Evolutionary conservation across 225 moss, liverwort and hornwort species (phyloP).

Genomic region (Anthoceros angustus): DNA sequence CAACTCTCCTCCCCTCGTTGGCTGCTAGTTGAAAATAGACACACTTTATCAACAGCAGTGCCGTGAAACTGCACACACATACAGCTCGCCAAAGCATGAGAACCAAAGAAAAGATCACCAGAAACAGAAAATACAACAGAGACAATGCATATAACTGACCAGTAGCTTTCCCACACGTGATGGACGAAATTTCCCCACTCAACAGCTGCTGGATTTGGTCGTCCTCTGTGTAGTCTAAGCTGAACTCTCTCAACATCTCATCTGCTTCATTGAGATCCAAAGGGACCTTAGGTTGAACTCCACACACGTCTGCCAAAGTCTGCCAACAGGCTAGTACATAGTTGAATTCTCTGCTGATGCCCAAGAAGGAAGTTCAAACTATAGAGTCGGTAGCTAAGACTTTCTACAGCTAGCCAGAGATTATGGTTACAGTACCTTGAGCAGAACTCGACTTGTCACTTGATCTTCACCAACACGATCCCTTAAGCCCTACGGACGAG

Average conservation of each 20-base stretch:
- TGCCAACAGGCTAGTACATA: slow-evolving; percentile 16
- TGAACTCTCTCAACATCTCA: slow-evolving; percentile 29
- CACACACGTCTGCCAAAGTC: slow-evolving; percentile 61
- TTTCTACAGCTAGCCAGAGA: not conserved
- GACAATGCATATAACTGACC: slow-evolving; percentile 13
- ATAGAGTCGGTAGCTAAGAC: no score
- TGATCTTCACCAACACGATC: slow-evolving; percentile 72
- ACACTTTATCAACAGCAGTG: not conserved
- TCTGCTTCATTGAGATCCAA: slow-evolving; percentile 31
- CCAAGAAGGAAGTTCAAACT: no score
- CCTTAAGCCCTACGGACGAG: slow-evolving; percentile 49
- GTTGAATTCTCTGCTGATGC: not conserved
- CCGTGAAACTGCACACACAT: no score
- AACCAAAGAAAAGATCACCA: no score
- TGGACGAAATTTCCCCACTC: slow-evolving; percentile 36
- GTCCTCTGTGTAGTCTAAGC: slow-evolving; percentile 27
- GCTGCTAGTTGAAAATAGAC: not conserved
- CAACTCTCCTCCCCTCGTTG: slow-evolving; percentile 45
- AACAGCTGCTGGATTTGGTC: slow-evolving; percentile 54
- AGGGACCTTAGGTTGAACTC: slow-evolving; percentile 31
- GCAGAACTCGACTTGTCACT: slow-evolving; percentile 57
- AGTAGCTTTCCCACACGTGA: slow-evolving; percentile 22
- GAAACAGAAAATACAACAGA: not conserved
- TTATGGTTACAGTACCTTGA: slow-evolving; percentile 32
- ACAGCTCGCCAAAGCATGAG: no score